Evolutionary conservation across 352 stramenopile genomes (phyloP).

Genomic region (Pythium sp.): DNA sequence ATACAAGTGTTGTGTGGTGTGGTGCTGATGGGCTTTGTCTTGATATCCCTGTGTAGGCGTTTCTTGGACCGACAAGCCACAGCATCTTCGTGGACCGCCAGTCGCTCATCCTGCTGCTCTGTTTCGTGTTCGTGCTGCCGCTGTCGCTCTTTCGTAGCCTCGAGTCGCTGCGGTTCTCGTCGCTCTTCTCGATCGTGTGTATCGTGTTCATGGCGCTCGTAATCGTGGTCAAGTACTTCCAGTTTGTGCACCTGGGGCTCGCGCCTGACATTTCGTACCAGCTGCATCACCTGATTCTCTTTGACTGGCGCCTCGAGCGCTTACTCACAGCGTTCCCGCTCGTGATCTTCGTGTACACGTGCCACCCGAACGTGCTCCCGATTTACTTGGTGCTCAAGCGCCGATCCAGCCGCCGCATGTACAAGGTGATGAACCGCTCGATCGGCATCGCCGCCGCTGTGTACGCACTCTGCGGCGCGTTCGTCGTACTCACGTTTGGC

Average conservation of each 20-base stretch:
- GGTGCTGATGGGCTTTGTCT: not conserved
- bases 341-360: constrained; percentile 88
- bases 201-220: constrained; percentile 87
- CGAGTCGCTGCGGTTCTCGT: constrained; percentile 82
- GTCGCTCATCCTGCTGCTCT: constrained; percentile 63
- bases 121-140: constrained; percentile 63
- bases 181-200: constrained; percentile 84
- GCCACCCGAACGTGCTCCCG: constrained; percentile 85
- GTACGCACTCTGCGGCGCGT: constrained; percentile 76
- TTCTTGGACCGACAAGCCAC: constrained; percentile 39
- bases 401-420: constrained; percentile 78
- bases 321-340: constrained; percentile 75
- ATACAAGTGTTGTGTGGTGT: not conserved
- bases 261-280: constrained; percentile 69
- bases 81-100: constrained; percentile 65
- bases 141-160: constrained; percentile 82
- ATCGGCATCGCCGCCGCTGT: constrained; percentile 70
- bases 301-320: constrained; percentile 58
- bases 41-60: constrained; percentile 20
- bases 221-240: constrained; percentile 89
- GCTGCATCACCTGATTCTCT: constrained; percentile 69
- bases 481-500: constrained; percentile 87
- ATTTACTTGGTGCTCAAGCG: constrained; percentile 89
- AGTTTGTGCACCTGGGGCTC: constrained; percentile 73
- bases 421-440: constrained; percentile 87